Conservation (phyloP, 768 basidiomycete species). For the Floccularia luteovirens region DNA sequence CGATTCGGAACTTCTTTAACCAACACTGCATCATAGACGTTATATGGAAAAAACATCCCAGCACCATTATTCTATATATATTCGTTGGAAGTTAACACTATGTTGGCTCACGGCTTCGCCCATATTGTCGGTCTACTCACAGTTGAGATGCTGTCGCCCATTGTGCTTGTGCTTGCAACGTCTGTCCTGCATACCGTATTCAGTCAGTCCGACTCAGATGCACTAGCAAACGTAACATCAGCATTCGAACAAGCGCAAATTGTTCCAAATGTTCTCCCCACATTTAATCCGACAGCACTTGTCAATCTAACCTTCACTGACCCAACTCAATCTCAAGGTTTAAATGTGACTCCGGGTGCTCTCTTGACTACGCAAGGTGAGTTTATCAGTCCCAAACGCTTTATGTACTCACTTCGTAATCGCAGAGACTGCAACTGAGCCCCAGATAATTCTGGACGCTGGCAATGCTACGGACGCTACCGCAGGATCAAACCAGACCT, state of each 20-base stretch:
- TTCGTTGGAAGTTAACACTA: no score
- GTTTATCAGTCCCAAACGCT: no score
- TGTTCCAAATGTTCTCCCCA: conserved; percentile 29
- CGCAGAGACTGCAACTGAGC: conserved; percentile 1
- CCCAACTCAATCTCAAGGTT: conserved; percentile 13
- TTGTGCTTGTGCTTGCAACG: no score
- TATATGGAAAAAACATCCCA: no score
- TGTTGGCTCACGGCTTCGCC: no score
- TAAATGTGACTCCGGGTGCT: conserved; percentile 27
- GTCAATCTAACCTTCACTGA: conserved; percentile 30
- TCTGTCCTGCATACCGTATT: conserved; percentile 4
- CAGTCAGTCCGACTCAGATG: conserved; percentile 7
- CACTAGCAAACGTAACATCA: conserved; percentile 14
- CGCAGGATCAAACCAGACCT: conserved; percentile 10
- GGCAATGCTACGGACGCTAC: not conserved
- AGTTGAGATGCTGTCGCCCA: no score
- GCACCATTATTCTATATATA: no score
- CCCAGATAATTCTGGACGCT: not conserved
- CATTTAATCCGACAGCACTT: conserved; percentile 27
- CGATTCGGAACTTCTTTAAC: no score
- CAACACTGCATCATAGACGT: no score
- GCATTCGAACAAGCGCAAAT: conserved; percentile 20
- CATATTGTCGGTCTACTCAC: no score
- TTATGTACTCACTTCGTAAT: no score
- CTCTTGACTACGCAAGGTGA: conserved; percentile 27